Evolutionary conservation across 495 filamentous ascomycete species (phyloP).

Genomic region (Penicillium roqueforti): DNA sequence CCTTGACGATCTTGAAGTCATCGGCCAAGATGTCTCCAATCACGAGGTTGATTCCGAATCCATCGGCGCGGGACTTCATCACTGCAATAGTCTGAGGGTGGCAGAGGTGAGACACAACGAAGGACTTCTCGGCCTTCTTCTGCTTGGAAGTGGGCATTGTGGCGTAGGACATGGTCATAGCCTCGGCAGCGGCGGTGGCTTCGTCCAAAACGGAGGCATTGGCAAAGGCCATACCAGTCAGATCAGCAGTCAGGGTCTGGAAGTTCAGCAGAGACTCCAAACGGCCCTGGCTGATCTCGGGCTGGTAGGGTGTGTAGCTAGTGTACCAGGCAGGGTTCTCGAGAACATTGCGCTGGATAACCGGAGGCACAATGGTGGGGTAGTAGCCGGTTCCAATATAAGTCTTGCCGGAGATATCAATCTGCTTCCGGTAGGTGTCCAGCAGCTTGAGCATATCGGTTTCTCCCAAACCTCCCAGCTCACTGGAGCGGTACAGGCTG

Average conservation of each 20-base stretch:
- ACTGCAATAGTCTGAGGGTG: slow-evolving; percentile 91
- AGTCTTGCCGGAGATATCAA: slow-evolving; percentile 50
- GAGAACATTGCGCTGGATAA: slow-evolving; percentile 91
- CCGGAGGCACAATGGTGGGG: slow-evolving; percentile 77
- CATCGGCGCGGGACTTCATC: slow-evolving; percentile 82
- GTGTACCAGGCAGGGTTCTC: slow-evolving; percentile 98
- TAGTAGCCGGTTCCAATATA: slow-evolving; percentile 91
- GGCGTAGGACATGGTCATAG: slow-evolving; percentile 92
- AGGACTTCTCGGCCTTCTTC: slow-evolving; percentile 73
- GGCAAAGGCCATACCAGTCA: slow-evolving; percentile 83
- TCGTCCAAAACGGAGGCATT: slow-evolving; percentile 96
- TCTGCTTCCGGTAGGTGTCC: slow-evolving; percentile 60
- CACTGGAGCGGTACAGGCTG: slow-evolving; percentile 40
- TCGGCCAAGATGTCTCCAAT: slow-evolving; percentile 66
- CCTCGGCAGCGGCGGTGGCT: slow-evolving; percentile 90
- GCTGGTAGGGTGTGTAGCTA: slow-evolving; percentile 97
- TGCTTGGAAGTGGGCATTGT: slow-evolving; percentile 66
- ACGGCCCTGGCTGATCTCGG: slow-evolving; percentile 94
- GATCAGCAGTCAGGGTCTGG: slow-evolving; percentile 88
- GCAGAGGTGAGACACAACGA: slow-evolving; percentile 74
- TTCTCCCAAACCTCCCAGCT: slow-evolving; percentile 60
- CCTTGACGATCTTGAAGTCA: slow-evolving; percentile 59
- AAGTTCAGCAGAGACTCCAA: slow-evolving; percentile 95
- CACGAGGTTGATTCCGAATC: slow-evolving; percentile 81
- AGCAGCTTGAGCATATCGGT: slow-evolving; percentile 61